Percentiles rank a stretch among this genome's conserved stretches.
These are phyloP conservation scores for Corynascus novoguineensis DNA, from an alignment of 495 filamentous ascomycete genomes.

Conservation along the genomic window DNA sequence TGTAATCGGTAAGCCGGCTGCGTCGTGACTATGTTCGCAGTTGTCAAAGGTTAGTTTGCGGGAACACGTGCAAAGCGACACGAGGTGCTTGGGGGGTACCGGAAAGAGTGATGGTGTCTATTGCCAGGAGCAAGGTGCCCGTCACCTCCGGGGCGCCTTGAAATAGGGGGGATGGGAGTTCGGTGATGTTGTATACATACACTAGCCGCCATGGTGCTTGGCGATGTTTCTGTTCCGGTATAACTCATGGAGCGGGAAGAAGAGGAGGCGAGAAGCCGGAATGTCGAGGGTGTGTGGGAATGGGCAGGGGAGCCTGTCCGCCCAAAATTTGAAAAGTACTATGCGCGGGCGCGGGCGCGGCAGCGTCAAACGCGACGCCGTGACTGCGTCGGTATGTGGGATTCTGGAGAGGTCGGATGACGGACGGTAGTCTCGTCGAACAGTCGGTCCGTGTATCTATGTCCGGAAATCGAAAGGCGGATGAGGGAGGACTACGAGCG, in stretches of 20 bases:
- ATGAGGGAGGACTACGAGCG: background rate
- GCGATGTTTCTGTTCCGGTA: conserved; percentile 8
- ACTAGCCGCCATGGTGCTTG: conserved; percentile 17
- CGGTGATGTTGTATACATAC: conserved; percentile 11
- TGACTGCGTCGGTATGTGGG: background rate
- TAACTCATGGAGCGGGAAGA: background rate
- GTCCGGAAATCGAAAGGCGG: conserved; percentile 6
- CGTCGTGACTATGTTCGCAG: conserved; percentile 1
- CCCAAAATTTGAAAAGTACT: background rate
- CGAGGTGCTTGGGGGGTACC: no score
- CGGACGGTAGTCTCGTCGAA: no score
- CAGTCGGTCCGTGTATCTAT: background rate
- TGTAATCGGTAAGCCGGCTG: conserved; percentile 3
- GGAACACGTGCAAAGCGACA: background rate
- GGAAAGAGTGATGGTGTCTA: no score
- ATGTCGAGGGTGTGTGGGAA: background rate
- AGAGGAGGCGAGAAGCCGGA: background rate
- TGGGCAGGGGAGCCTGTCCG: conserved; percentile 17
- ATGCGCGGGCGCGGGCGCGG: background rate
- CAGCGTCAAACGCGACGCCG: conserved; percentile 1
- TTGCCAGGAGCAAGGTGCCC: background rate
- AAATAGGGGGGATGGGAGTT: background rate
- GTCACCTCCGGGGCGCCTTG: background rate
- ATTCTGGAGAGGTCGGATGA: background rate
- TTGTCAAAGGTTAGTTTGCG: background rate